A percentile compares a stretch with the other conserved stretches of the same genome.
Conservation (phyloP, 495 filamentous ascomycete genomes). For the Stereocaulon alpinum region DNA sequence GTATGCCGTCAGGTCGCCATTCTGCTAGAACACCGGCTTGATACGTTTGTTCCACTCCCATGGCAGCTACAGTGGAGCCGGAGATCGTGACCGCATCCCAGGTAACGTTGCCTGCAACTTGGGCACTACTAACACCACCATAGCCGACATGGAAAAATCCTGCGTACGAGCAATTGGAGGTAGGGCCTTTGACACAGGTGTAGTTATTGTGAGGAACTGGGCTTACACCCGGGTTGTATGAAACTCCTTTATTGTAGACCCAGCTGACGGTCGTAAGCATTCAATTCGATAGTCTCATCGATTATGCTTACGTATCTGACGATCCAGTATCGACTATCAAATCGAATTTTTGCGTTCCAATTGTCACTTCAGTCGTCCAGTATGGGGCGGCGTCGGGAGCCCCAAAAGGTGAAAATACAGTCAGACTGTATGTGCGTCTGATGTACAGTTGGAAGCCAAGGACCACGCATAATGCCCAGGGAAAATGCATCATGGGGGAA, state of each 20-base stretch:
- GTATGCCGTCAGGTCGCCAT: not conserved
- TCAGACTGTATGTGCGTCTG: not conserved
- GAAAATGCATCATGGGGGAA: not conserved
- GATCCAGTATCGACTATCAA: slow-evolving; percentile 1
- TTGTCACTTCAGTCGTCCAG: not conserved
- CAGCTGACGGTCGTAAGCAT: not conserved
- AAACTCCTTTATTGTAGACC: not conserved
- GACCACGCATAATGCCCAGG: not conserved
- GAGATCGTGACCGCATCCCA: not conserved
- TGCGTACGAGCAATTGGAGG: not conserved
- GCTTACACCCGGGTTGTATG: not conserved
- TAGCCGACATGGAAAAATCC: not conserved
- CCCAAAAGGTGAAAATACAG: not conserved
- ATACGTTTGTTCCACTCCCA: not conserved
- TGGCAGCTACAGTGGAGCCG: not conserved
- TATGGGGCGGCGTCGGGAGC: not conserved
- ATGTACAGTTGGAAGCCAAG: not conserved
- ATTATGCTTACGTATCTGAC: not conserved
- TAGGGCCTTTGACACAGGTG: not conserved
- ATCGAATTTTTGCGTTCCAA: not conserved
- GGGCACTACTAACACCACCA: not conserved
- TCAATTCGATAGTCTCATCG: not conserved
- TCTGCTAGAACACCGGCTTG: not conserved
- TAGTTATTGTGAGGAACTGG: not conserved
- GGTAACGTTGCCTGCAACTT: not conserved